Evolutionary conservation across 1,284 basidiomycete genomes (phyloP).

Genomic region (Trichosporon inkin): DNA sequence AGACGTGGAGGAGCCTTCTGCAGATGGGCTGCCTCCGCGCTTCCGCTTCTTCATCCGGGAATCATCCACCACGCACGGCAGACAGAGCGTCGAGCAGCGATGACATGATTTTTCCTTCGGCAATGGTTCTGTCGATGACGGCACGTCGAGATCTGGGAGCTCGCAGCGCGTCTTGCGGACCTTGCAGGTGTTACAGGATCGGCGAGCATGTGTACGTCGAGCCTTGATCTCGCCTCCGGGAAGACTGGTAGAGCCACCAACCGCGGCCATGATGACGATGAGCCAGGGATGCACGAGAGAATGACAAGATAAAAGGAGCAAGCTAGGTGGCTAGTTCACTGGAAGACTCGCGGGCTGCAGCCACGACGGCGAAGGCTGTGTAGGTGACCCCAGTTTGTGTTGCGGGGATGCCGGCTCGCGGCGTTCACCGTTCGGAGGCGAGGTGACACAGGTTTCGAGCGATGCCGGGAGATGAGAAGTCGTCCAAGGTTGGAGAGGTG

Average conservation of each 20-base stretch:
- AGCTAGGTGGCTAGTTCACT: neutral
- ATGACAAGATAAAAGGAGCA: neutral
- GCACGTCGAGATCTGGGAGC: conserved; percentile 44
- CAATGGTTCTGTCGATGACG: conserved; percentile 32
- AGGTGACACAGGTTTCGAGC: neutral
- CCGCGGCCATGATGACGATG: conserved; percentile 9
- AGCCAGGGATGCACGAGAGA: neutral
- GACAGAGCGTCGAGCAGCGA: conserved; percentile 38
- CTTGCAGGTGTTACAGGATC: conserved; percentile 46
- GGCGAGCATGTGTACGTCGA: conserved; percentile 43
- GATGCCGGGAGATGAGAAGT: too few relatives aligned
- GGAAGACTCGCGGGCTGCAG: too few relatives aligned
- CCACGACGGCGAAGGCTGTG: too few relatives aligned
- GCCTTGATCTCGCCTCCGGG: conserved; percentile 25
- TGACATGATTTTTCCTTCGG: conserved; percentile 43
- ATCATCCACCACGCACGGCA: conserved; percentile 47
- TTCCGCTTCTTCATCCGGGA: conserved; percentile 30
- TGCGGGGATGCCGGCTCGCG: too few relatives aligned
- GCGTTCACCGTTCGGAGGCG: neutral
- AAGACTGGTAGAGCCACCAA: neutral
- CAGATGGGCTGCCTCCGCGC: neutral
- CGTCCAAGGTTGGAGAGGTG: too few relatives aligned
- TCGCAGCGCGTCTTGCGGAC: conserved; percentile 47
- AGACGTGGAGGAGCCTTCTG: neutral
- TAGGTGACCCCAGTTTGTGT: too few relatives aligned